Evolutionary conservation across 176 grass and related monocot species (phyloP).

Genomic region (Ensete ventricosum): DNA sequence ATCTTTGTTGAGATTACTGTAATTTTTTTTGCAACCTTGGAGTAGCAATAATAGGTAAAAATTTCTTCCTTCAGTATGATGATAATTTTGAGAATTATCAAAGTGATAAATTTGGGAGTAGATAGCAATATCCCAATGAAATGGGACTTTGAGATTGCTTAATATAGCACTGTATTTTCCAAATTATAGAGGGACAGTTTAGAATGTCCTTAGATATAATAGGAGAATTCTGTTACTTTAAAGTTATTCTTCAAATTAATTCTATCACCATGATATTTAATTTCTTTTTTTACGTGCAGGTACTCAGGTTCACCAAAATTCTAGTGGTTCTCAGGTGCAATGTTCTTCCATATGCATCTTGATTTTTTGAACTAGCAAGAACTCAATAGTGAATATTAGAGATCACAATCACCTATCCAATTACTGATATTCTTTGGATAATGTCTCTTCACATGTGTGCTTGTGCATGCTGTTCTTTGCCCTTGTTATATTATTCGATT

Average conservation of each 20-base stretch:
- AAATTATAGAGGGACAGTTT: too few species aligned
- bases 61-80: too few species aligned
- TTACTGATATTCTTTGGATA: neutral
- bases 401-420: neutral
- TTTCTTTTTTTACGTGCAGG: slow-evolving; percentile 37
- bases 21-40: too few species aligned
- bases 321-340: slow-evolving; percentile 62
- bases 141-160: too few species aligned
- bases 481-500: neutral
- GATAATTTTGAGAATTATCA: too few species aligned
- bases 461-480: neutral
- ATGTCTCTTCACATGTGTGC: neutral
- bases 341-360: slow-evolving; percentile 9
- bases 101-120: too few species aligned
- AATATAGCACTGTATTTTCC: too few species aligned
- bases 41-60: too few species aligned
- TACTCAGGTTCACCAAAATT: slow-evolving; percentile 45
- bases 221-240: neutral
- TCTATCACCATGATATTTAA: neutral
- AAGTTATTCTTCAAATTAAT: slow-evolving; percentile 15
- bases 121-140: too few species aligned
- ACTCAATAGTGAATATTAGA: neutral
- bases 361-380: neutral
- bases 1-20: too few species aligned
- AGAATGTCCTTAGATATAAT: too few species aligned